Base-by-base conservation (phyloP, 805 yeast species). In the Ogataea polymorpha region DNA sequence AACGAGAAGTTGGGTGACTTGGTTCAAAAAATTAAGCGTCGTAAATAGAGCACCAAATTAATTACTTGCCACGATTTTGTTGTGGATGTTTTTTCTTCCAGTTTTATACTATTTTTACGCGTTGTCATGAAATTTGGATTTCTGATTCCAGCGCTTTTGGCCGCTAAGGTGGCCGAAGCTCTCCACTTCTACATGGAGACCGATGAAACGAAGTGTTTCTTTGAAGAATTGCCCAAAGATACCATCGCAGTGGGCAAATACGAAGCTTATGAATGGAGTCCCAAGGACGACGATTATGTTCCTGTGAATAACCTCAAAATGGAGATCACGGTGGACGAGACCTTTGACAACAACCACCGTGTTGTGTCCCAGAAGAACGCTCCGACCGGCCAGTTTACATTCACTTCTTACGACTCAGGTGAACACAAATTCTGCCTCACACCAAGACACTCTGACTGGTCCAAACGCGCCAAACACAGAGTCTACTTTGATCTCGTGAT, bases 221-320 rank as follows among this genome's bases (percentile, higher is more conserved):
- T 67, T 55, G 93, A 90, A 58, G 95, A 85, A 46, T 70, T 91
- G 45, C 80, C 86, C 13, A 71, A 74, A 49, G 85, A 81, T 51
- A 79, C 95, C n/a, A 73, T 91, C 43, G 83, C 90, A 16, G 85
- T 85, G 42, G 96, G 91, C 41, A 73, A 74, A 55, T 79, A 86
- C 51, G 83, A 83, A 50, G 85, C 86, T 3, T 74, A 74, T 59
- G 89, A 84, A 53, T 71, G 65, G 45, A 72, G 75, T 51, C 71
- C 72, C 14, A 61, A 66, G 24, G 62, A 72, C 6, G 55, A 65
- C 32, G 72, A 71, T 29, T 80, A 72, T 58, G 67, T 71, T 54
- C 71, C 73, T 38, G 79, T 75, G 49, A 65, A 71, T n/a, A 72
- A 75, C 37, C 63, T 87, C 55, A 75, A 71, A 37, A 68, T 87